Evolutionary conservation across 129 eudicot species (phyloP).

Genomic region (Lonicera japonica): DNA sequence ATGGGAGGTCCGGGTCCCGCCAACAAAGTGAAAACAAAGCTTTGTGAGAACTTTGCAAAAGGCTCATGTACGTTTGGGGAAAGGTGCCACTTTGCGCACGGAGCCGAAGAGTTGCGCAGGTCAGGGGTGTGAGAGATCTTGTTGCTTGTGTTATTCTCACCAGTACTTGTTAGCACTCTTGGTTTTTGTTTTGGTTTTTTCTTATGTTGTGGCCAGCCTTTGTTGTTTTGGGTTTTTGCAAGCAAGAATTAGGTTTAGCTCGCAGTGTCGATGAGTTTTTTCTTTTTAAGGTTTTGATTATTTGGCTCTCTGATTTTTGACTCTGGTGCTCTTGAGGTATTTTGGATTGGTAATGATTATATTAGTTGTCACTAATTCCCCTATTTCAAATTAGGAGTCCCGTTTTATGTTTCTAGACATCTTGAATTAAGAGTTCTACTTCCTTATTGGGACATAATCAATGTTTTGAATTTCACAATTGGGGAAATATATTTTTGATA

Average conservation of each 20-base stretch:
- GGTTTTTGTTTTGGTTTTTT: neutral
- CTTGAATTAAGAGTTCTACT: too few relatives aligned
- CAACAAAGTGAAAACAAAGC: constrained; percentile 60
- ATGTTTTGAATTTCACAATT: too few relatives aligned
- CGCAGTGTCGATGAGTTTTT: neutral
- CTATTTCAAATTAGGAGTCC: too few relatives aligned
- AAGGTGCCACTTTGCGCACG: constrained; percentile 92
- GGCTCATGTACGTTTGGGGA: constrained; percentile 91
- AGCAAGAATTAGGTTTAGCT: neutral
- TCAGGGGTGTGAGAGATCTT: constrained; percentile 23
- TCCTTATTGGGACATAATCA: too few relatives aligned
- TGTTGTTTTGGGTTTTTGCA: neutral
- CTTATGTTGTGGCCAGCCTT: neutral
- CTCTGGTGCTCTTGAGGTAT: neutral
- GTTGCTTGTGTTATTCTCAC: neutral
- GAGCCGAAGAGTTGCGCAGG: constrained; percentile 66
- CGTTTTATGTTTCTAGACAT: too few relatives aligned
- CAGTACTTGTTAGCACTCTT: too few relatives aligned
- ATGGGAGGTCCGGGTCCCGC: constrained; percentile 31
- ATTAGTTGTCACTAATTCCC: too few relatives aligned
- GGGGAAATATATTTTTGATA: too few relatives aligned
- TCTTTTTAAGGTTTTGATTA: too few relatives aligned
- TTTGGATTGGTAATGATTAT: neutral
- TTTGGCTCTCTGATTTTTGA: neutral
- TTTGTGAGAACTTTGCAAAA: constrained; percentile 76